phyloP scores from a whole-genome alignment of 768 basidiomycete genomes.

The Tephrocybe sp. region DNA sequence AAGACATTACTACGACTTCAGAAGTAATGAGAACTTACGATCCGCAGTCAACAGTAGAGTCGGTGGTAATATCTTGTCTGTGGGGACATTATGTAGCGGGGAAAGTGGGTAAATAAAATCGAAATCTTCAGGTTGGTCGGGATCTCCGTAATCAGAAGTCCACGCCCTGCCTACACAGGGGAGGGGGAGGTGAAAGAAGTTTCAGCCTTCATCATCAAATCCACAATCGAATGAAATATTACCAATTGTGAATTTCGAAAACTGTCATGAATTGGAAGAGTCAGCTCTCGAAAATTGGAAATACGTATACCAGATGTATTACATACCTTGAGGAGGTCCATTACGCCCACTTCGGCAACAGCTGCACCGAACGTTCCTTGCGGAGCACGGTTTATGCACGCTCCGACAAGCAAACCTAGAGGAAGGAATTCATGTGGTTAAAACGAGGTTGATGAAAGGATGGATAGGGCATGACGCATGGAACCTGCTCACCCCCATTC shows the following conservation, averaged over 20 bases:
- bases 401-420: constrained; percentile 73
- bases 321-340: constrained; percentile 71
- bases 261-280: too few species aligned
- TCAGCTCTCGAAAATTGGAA: too few species aligned
- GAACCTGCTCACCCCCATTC: constrained; percentile 72
- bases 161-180: constrained; percentile 58
- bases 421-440: not conserved
- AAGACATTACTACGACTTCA: not conserved
- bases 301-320: not conserved
- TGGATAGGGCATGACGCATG: too few species aligned
- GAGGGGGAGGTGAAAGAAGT: too few species aligned
- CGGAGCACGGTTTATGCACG: constrained; percentile 78
- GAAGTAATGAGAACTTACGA: constrained; percentile 45
- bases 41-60: constrained; percentile 79
- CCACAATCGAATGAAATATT: constrained; percentile 10
- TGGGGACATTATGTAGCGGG: constrained; percentile 76
- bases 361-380: constrained; percentile 75
- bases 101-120: constrained; percentile 83
- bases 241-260: constrained; percentile 77
- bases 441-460: too few species aligned
- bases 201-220: constrained; percentile 7
- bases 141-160: constrained; percentile 77
- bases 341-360: constrained; percentile 79
- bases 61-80: constrained; percentile 59
- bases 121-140: constrained; percentile 73